Base-by-base conservation (phyloP, 768 basidiomycete genomes). In the Lentinula raphanica region DNA sequence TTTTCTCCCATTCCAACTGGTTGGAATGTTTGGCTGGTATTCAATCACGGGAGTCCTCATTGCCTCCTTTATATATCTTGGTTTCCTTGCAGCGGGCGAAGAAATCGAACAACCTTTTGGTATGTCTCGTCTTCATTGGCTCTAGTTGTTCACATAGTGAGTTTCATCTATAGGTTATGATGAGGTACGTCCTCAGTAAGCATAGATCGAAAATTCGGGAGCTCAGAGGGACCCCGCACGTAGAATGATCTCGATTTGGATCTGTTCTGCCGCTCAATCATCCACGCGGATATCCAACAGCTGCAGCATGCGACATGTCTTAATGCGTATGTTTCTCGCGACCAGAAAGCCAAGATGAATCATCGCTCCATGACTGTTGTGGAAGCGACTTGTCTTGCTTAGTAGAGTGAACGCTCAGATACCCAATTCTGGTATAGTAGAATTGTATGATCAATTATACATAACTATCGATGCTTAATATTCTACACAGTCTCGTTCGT, bases 1-100 rank as follows among this genome's bases (percentile, higher is more conserved):
- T 73, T 84, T 87, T 68, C 74, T 91, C 1, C 88, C 87, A 1
- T 88, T 90, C 78, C 88, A 90, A 68, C 76, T 89, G 9, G 79
- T 86, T 54, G 72, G 72, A 39, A 77, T 79, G 39, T 85, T 89
- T 62, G 74, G 71, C 6, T 89, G 85, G 76, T 79, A 82, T 65
- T 79, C 85, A 3, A 83, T 90, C 40, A 81, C 84, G 1, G 87
- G 85, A 38, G 84, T 85, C 4, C 75, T 75, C 11, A 77, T 88
- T 44, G 85, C 87, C 1, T 72, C 84, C 0, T 87, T 87, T 70
- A 86, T 88, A 56, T 89, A 87, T 68, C 77, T 89, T 13, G 88
- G 86, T 23, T 87, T 90, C 67, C 64, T 91, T 21, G 84, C 87
- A 5, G 85, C 87, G 1, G 87, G 84, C 29, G 83, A 86, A 62